Evolutionary conservation across 352 stramenopile species (phyloP), one percentile per base, ranked within the genome.

Genomic region (Pythium coloratum): DNA sequence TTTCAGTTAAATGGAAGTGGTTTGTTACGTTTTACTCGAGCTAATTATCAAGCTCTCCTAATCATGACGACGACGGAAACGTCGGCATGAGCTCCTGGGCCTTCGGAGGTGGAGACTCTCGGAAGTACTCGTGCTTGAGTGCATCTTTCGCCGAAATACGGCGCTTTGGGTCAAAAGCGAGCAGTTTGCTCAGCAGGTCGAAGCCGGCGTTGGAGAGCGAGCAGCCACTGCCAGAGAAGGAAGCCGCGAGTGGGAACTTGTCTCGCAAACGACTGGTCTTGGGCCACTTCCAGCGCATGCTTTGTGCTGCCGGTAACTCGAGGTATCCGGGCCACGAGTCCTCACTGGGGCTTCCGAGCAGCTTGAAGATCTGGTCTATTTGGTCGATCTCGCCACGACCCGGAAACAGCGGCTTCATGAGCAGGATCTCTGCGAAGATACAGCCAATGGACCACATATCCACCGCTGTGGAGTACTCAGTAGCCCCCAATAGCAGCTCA

Each of bases 361-460:
- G 59, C 73, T 91, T 84, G 77, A 99, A 99, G 59, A 99, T 99
- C 69, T 97, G 89, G 65, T 99, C 88, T 67, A 99, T 93, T 78
- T 99, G 96, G 62, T 99, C 95, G 20, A 98, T 75, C 73, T 99
- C 97, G 30, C 90, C 90, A 59, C 96, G 78, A 42, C 96, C 97
- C 53, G 95, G 81, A 67, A 99, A 91, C 32, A 98, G 81, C 16
- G 95, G 90, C 76, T 97, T 92, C 73, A 97, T 90, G 16, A 91
- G 78, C 57, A 99, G 72, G 28, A 99, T 86, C 80, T 99, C 97
- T 1, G 92, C 92, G 72, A 99, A 98, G 67, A 99, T 98, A 64
- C 95, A 98, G 14, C 97, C 96, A 44, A 91, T 85, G 1, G 89
- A 98, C 97, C 97, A 99, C 78, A 99, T 97, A 73, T 99, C 97